Percentiles rank a stretch among this genome's conserved stretches.
Conservation (phyloP, 2,329 filamentous ascomycete species). For the Fusarium sp. region DNA sequence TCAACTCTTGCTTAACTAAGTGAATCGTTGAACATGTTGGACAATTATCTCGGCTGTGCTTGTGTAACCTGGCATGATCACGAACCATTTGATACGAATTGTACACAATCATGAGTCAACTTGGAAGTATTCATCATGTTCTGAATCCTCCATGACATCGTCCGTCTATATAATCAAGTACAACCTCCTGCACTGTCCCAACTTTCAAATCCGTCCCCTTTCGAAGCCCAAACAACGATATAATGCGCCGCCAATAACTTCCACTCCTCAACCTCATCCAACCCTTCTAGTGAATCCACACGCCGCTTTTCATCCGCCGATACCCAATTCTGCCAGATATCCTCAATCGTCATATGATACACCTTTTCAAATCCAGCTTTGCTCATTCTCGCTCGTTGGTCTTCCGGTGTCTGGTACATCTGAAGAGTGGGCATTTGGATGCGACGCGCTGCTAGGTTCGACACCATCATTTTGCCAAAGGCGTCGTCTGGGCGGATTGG, state of each 20-base stretch:
- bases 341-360: constrained; percentile 57
- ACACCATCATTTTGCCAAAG: constrained; percentile 92
- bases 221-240: constrained; percentile 88
- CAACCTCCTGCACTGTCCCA: constrained; percentile 29
- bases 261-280: constrained; percentile 98
- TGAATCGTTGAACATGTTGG: not conserved
- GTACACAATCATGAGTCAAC: not conserved
- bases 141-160: not conserved
- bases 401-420: constrained; percentile 72
- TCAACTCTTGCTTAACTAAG: no score
- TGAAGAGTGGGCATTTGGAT: constrained; percentile 87
- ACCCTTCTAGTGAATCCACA: constrained; percentile 81
- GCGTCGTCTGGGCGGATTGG: constrained; percentile 84
- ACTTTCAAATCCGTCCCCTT: constrained; percentile 43
- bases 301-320: constrained; percentile 76
- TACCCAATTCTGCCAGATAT: constrained; percentile 84
- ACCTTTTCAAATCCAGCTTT: constrained; percentile 69
- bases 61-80: not conserved
- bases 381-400: constrained; percentile 74
- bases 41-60: not conserved
- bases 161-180: not conserved
- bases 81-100: not conserved
- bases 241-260: constrained; percentile 88
- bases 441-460: constrained; percentile 83
- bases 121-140: not conserved